phyloP scores from a whole-genome alignment of 805 yeast genomes.

The Hanseniaspora lachancei region DNA sequence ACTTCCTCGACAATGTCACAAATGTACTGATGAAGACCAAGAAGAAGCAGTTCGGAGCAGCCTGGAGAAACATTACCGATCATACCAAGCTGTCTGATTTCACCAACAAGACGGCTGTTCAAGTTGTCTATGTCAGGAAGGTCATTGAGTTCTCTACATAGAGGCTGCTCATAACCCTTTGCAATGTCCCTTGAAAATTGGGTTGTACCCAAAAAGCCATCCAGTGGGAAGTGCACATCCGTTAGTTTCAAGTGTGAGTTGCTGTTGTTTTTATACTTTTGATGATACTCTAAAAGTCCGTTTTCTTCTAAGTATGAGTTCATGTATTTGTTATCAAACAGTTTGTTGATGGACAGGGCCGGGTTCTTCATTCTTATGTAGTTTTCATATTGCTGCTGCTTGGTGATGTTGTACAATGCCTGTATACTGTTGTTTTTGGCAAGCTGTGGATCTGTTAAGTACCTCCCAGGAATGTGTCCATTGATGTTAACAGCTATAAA shows the following conservation, averaged over 20 bases:
- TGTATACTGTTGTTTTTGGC: constrained; percentile 14
- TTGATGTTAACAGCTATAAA: constrained; percentile 23
- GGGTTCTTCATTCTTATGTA: constrained; percentile 8
- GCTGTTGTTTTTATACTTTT: constrained; percentile 4
- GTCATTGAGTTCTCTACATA: constrained; percentile 64
- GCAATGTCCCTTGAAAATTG: constrained; percentile 89
- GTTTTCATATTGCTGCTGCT: constrained; percentile 4
- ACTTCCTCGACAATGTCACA: constrained; percentile 62
- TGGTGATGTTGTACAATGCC: constrained; percentile 5
- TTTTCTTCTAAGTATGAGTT: constrained; percentile 9
- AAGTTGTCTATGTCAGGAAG: constrained; percentile 68
- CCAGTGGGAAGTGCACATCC: constrained; percentile 5
- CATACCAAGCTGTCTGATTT: constrained; percentile 80
- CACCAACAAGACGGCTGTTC: constrained; percentile 58
- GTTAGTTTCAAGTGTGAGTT: constrained; percentile 3
- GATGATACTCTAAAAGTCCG: constrained; percentile 11
- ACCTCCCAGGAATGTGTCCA: constrained; percentile 13
- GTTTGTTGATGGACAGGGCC: background rate
- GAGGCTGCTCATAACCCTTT: constrained; percentile 70
- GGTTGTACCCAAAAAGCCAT: constrained; percentile 11
- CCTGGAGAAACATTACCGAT: constrained; percentile 67
- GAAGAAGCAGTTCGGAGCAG: constrained; percentile 58
- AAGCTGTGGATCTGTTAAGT: constrained; percentile 18
- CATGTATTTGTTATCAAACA: constrained; percentile 3
- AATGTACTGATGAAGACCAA: constrained; percentile 76